Evolutionary conservation across 1,139 yeast species (phyloP).

Genomic region (Kluyveromyces sp.): DNA sequence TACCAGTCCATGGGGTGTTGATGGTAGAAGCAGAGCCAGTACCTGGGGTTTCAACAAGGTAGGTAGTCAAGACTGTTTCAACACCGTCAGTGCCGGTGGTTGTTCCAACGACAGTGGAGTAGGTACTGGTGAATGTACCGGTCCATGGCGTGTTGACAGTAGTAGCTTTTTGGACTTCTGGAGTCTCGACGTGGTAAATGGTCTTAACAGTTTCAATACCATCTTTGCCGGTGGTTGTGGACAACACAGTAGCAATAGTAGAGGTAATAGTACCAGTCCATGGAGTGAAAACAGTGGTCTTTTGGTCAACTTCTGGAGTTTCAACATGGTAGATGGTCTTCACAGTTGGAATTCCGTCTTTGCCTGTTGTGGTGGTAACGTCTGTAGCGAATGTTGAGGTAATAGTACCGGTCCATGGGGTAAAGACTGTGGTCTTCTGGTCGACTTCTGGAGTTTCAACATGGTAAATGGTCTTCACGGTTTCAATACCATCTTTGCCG

Average conservation of each 20-base stretch:
- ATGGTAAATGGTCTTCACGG: constrained; percentile 9
- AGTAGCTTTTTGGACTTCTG: background rate
- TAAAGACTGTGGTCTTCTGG: constrained; percentile 1
- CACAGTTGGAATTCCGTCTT: constrained; percentile 9
- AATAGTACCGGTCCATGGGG: constrained; percentile 11
- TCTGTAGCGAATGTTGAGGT: constrained; percentile 9
- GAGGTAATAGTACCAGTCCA: constrained; percentile 10
- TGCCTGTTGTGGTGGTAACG: constrained; percentile 6
- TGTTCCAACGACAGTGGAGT: constrained; percentile 5
- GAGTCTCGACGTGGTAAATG: constrained; percentile 11
- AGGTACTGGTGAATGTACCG: constrained; percentile 9
- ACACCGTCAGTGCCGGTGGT: constrained; percentile 8
- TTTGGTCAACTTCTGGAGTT: constrained; percentile 8
- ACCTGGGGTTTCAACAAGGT: constrained; percentile 11
- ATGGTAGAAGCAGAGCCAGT: constrained; percentile 6
- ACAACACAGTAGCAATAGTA: constrained; percentile 9
- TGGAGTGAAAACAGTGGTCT: constrained; percentile 4
- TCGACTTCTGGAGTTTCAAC: constrained; percentile 10
- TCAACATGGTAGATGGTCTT: constrained; percentile 12
- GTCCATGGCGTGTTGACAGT: constrained; percentile 6
- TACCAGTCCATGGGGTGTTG: constrained; percentile 8
- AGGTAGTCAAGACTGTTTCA: constrained; percentile 6
- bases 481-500: constrained; percentile 9
- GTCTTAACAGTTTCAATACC: constrained; percentile 8
- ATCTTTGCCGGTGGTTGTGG: constrained; percentile 9